phyloP scores from a whole-genome alignment of 768 basidiomycete genomes.

The Pisolithus marmoratus region DNA sequence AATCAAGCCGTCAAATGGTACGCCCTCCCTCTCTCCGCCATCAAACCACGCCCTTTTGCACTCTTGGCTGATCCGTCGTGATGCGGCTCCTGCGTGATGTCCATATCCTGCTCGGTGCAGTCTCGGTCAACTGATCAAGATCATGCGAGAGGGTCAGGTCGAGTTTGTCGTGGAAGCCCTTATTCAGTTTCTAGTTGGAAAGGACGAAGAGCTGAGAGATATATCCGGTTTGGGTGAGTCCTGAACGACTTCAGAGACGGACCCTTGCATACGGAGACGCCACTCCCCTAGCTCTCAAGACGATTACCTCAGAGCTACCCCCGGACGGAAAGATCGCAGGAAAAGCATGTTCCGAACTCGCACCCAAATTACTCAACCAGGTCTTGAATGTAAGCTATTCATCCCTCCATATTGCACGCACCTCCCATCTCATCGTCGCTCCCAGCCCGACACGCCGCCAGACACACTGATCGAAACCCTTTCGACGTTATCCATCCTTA shows the following conservation, averaged over 20 bases:
- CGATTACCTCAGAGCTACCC: constrained; percentile 87
- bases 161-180: constrained; percentile 85
- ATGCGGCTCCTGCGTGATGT: not conserved
- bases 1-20: constrained; percentile 96
- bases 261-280: constrained; percentile 2
- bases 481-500: constrained; percentile 82
- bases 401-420: not conserved
- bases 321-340: constrained; percentile 73
- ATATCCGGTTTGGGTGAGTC: constrained; percentile 82
- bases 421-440: not conserved
- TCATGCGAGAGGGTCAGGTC: constrained; percentile 77
- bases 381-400: constrained; percentile 57
- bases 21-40: constrained; percentile 11
- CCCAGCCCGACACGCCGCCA: constrained; percentile 61
- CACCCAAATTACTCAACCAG: constrained; percentile 77
- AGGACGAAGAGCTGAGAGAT: constrained; percentile 91
- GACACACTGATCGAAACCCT: constrained; percentile 82
- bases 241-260: not conserved
- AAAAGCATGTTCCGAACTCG: constrained; percentile 77
- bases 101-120: constrained; percentile 33
- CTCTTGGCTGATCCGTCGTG: not conserved
- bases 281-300: constrained; percentile 73
- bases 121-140: constrained; percentile 86
- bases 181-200: constrained; percentile 76
- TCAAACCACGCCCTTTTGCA: not conserved